Percentiles rank a stretch among this genome's conserved stretches.
These are phyloP conservation scores for Chloranthus sessilifolius DNA, from an alignment of 164 flowering plant species.

Conservation along the genomic window DNA sequence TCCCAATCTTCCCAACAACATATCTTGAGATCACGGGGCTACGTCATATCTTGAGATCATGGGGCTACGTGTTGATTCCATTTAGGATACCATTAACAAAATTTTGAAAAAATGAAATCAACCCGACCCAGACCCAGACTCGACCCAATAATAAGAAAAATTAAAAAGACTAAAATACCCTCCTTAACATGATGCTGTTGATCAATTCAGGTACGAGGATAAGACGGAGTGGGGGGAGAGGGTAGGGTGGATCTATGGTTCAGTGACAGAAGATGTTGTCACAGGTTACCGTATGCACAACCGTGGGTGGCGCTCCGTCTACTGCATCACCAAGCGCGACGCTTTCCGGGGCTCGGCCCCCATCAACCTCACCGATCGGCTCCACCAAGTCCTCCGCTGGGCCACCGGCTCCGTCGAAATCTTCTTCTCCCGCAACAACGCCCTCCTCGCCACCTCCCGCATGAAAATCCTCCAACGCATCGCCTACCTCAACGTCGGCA, in stretches of 20 bases:
- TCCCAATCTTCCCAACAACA: too few species aligned
- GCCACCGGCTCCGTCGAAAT: constrained; percentile 87
- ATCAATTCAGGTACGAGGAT: constrained; percentile 82
- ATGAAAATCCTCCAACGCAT: constrained; percentile 62
- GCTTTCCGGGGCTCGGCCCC: constrained; percentile 84
- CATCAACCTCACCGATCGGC: constrained; percentile 69
- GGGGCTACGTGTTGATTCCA: too few species aligned
- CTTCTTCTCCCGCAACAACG: constrained; percentile 78
- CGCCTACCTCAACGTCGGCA: constrained; percentile 69
- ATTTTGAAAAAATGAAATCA: too few species aligned
- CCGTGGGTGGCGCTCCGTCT: constrained; percentile 75
- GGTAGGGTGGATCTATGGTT: constrained; percentile 86
- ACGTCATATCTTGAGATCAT: too few species aligned
- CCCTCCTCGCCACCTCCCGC: constrained; percentile 37
- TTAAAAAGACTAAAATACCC: too few species aligned
- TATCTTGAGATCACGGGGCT: too few species aligned
- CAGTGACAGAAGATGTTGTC: constrained; percentile 80
- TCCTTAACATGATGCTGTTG: too few species aligned
- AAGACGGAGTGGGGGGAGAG: constrained; percentile 86
- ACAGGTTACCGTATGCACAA: constrained; percentile 90
- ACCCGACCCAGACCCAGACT: too few species aligned
- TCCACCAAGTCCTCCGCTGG: constrained; percentile 82
- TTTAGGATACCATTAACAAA: too few species aligned
- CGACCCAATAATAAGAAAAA: too few species aligned
- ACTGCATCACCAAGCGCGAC: constrained; percentile 70